phyloP scores from a whole-genome alignment of 2,329 filamentous ascomycete species.

The Nemania diffusa region DNA sequence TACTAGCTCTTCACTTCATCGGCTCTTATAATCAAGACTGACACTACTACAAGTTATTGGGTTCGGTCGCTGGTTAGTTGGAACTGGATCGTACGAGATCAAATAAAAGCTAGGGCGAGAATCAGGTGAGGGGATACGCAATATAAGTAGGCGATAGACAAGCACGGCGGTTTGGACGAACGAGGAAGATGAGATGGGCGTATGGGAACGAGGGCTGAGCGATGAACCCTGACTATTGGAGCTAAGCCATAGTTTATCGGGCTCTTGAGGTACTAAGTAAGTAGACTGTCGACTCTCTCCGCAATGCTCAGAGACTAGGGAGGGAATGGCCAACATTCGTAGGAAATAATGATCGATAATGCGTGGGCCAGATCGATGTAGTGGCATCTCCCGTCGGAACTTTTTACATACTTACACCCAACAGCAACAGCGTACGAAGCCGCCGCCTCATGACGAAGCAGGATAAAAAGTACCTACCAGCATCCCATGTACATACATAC shows the following conservation, averaged over 20 bases:
- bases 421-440: neutral
- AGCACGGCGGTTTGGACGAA: constrained; percentile 4
- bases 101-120: constrained; percentile 14
- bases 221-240: constrained; percentile 7
- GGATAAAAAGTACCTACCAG: neutral
- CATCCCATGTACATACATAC: neutral
- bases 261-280: neutral
- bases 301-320: neutral
- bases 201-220: constrained; percentile 2
- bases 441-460: constrained; percentile 17
- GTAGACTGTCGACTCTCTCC: neutral
- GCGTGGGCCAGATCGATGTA: constrained; percentile 11
- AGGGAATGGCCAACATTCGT: neutral
- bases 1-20: constrained; percentile 18
- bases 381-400: constrained; percentile 31
- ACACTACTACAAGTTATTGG: constrained; percentile 26
- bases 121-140: constrained; percentile 18
- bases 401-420: neutral
- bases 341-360: constrained; percentile 20
- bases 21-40: constrained; percentile 20
- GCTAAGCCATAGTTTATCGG: neutral
- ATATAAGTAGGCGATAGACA: neutral
- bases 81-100: constrained; percentile 24
- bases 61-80: constrained; percentile 17
- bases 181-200: constrained; percentile 3